Conservation (phyloP, 106 monocot genomes). For the Narthecium ossifragum region DNA sequence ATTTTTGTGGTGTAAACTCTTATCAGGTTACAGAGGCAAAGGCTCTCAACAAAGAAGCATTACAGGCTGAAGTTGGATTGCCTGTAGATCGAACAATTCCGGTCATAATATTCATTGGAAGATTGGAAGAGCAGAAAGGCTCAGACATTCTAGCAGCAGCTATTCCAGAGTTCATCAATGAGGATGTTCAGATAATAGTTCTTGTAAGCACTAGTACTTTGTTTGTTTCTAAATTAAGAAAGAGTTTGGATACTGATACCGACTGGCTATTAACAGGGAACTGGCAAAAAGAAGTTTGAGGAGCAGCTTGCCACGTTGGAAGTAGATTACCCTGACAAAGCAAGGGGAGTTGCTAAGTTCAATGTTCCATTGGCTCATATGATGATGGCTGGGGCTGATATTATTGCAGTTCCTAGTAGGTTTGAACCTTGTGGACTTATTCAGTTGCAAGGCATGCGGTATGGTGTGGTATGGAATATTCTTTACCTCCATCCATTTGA, state of each 20-base stretch:
- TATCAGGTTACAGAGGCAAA: conserved; percentile 79
- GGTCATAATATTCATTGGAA: conserved; percentile 77
- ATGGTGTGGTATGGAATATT: conserved; percentile 56
- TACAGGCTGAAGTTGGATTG: conserved; percentile 87
- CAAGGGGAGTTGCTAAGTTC: conserved; percentile 72
- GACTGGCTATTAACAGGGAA: conserved; percentile 54
- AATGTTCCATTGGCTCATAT: conserved; percentile 74
- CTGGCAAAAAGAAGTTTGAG: conserved; percentile 91
- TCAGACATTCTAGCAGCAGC: conserved; percentile 84
- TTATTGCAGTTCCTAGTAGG: conserved; percentile 66
- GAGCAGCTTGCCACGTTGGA: conserved; percentile 45
- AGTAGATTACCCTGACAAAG: conserved; percentile 57
- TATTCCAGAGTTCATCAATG: conserved; percentile 61
- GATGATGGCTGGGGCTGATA: conserved; percentile 78
- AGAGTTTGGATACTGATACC: no score
- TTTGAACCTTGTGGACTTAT: conserved; percentile 95
- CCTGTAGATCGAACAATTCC: conserved; percentile 61
- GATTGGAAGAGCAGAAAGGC: conserved; percentile 96
- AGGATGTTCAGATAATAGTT: conserved; percentile 80
- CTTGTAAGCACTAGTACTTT: conserved; percentile 66
- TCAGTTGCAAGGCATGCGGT: conserved; percentile 84
- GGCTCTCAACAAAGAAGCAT: conserved; percentile 71
- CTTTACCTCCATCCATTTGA: background rate
- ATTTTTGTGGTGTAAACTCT: no score
- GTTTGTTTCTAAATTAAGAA: background rate